Base-by-base conservation (phyloP, 2,329 filamentous ascomycete species). In the Rhynchosporium secalis region DNA sequence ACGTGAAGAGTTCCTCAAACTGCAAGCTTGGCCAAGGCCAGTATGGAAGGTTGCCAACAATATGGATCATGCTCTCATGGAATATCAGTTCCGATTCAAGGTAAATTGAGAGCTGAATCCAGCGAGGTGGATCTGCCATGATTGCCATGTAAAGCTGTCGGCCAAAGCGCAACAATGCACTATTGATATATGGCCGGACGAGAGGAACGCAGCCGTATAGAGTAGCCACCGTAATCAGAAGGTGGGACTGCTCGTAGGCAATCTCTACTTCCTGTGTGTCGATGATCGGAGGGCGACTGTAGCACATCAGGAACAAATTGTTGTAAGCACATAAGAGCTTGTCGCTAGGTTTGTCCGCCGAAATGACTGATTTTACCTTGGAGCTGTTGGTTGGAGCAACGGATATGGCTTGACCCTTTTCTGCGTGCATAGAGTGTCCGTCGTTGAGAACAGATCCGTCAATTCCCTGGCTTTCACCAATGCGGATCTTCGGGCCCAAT, bases 31-130 rank as follows among this genome's bases (percentile, higher is more conserved):
- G 47, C 56, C 59, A 65, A 33, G 64, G 62, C 64, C 66, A 70
- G n/a, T 41, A n/a, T 4, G 66, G 67, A 54, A 56, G 33, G n/a
- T 48, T 60, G 6, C 67, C 70, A 1, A 71, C 67, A 26, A 71
- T 63, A 20, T 72, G 71, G 4, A 72, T 62, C 1, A 70, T 47
- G 5, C 66, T 65, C 58, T 72, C 70, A 29, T 59, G 65, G 46
- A 71, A 71, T 12, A 72, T 72, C 2, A 45, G 46, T 1, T 54
- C 26, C 20, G 61, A 66, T 47, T 67, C 20, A 3, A 73, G 58
- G 1, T 60, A 28, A 1, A 58, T 6, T 9, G 69, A 57, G 0
- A 72, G 33, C 0, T 58, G n/a, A 15, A 73, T 60, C 63, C 70
- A 72, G 12, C 62, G 63, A 5, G 62, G 56, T 4, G 70, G 65